Percentiles rank a stretch among this genome's conserved stretches.
phyloP scores from a whole-genome alignment of 176 grass and related monocot species.

The Rhipidocladum racemiflorum region DNA sequence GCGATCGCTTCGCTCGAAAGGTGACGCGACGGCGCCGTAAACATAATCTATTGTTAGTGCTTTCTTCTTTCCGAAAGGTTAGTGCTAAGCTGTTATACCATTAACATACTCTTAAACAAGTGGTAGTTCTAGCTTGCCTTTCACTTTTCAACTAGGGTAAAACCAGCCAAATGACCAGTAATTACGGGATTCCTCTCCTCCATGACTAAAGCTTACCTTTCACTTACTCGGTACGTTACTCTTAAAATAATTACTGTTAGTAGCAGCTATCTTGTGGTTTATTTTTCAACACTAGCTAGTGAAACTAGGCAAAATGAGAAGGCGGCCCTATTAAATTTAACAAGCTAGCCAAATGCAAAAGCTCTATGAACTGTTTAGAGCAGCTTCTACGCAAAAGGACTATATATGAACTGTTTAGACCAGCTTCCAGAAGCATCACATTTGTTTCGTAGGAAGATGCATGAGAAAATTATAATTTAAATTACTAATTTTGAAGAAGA shows the following conservation, averaged over 20 bases:
- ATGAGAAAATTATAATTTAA: background rate
- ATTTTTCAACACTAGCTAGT: background rate
- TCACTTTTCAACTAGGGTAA: conserved; percentile 4
- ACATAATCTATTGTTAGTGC: conserved; percentile 35
- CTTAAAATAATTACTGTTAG: background rate
- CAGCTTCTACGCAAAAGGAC: background rate
- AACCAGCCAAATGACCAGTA: background rate
- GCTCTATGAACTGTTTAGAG: background rate
- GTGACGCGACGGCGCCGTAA: conserved; percentile 23
- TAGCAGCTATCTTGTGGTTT: conserved; percentile 25
- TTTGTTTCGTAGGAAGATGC: background rate
- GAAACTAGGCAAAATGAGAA: background rate
- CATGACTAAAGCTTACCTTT: conserved; percentile 22
- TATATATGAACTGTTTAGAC: background rate
- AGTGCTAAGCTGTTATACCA: background rate
- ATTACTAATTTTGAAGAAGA: background rate
- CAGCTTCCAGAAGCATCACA: conserved; percentile 16
- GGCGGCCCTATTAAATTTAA: background rate
- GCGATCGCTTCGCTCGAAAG: background rate
- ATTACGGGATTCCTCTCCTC: conserved; percentile 25
- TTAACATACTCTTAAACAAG: background rate
- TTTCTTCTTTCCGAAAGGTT: conserved; percentile 16
- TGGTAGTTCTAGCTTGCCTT: background rate
- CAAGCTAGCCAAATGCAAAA: conserved; percentile 1
- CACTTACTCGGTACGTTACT: conserved; percentile 28